phyloP scores from a whole-genome alignment of 305 asterid genomes.

The Solanum chacoense region DNA sequence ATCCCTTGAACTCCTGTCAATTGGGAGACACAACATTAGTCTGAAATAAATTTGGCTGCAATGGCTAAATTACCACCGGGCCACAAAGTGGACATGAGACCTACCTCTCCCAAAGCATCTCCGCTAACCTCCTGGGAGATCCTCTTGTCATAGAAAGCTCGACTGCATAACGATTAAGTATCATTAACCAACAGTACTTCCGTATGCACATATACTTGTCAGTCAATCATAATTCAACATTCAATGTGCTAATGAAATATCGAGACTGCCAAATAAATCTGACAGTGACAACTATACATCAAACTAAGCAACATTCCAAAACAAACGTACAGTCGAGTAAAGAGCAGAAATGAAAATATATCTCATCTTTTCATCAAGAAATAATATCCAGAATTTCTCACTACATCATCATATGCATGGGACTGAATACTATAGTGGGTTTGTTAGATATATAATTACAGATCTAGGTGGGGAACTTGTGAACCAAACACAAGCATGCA shows the following conservation, averaged over 20 bases:
- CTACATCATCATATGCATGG: background rate
- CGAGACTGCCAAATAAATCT: background rate
- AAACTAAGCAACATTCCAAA: background rate
- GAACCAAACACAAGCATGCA: background rate
- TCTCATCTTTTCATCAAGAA: background rate
- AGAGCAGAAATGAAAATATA: background rate
- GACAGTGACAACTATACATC: background rate
- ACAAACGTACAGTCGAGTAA: background rate
- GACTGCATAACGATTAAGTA: conserved; percentile 8
- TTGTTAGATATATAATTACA: background rate
- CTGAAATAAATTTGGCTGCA: background rate
- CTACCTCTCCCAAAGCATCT: conserved; percentile 29
- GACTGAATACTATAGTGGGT: background rate
- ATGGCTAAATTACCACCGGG: background rate
- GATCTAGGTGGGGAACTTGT: background rate
- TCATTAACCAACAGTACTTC: background rate
- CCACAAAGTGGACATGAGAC: background rate
- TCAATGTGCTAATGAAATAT: background rate
- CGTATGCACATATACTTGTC: background rate
- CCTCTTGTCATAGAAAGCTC: conserved; percentile 32
- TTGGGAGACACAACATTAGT: background rate
- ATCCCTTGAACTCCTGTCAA: conserved; percentile 30
- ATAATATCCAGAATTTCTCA: background rate
- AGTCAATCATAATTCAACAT: background rate
- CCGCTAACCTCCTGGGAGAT: conserved; percentile 32